Evolutionary conservation across 2,329 filamentous ascomycete species (phyloP), one percentile per base, ranked within the genome.

Genomic region (Nemania sp.): DNA sequence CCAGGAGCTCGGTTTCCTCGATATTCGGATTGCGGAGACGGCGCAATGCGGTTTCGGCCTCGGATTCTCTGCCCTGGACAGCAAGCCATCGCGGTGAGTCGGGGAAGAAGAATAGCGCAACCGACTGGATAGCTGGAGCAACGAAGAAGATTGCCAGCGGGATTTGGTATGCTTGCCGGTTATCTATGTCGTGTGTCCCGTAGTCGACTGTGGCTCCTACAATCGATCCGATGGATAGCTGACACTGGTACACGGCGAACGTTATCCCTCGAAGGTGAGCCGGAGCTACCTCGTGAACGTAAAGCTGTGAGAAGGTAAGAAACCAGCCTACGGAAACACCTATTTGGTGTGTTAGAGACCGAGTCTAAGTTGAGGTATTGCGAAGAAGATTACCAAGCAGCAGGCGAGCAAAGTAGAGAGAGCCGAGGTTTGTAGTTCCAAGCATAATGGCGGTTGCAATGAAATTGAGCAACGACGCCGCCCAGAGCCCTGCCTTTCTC

Each of bases 1-100:
- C 75, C 47, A 70, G 71, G 13, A 79, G 70, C 64, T 77, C 74
- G 5, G 38, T 29, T 61, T 77, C 75, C 5, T 76, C 61, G 43
- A 78, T 78, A 26, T 68, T 66, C 18, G 62, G 64, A 59, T 77
- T 77, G 24, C 78, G 77, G 8, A 78, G 75, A 27, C 57, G 62
- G 4, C 76, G 74, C 43, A 79, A 68, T 5, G 77, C 69, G 3
- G 62, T 64, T 52, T 75, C 67, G 2, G 80, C 78, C 7, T 77
- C 76, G 1, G 76, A 73, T 20, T 79, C 74, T 1, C 72, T 75
- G n/a, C 77, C 78, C 51, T 80, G 77, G 7, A 78, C 77, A 69
- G 79, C 78, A 15, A 82, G 76, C 80, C 80, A 82, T 13, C 80
- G 75, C 0, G 80, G 80, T 32, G 77, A 80, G 62, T 82, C 80